These are phyloP conservation scores for Magnaporthiopsis incrustans DNA, from an alignment of 2,329 filamentous ascomycete genomes.

Conservation along the genomic window DNA sequence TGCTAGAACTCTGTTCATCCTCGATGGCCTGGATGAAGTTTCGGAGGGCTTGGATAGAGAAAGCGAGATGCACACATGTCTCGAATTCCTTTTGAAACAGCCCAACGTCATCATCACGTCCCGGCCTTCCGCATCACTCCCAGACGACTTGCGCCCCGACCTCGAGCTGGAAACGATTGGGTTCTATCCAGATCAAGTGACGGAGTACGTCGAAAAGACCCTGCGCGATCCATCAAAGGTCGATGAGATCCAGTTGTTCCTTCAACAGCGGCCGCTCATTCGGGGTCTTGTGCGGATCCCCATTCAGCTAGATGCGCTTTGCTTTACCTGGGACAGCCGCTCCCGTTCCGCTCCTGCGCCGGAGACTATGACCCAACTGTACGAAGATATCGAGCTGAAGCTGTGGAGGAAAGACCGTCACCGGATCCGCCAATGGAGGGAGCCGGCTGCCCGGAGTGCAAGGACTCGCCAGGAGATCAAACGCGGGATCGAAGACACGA, in stretches of 20 bases:
- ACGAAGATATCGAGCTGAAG: conserved; percentile 22
- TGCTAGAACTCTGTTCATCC: conserved; percentile 27
- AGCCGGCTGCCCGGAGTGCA: conserved; percentile 19
- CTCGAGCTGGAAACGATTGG: conserved; percentile 32
- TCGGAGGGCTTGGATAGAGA: conserved; percentile 13
- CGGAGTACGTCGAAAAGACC: conserved; percentile 20
- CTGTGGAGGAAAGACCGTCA: conserved; percentile 31
- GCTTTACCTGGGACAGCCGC: conserved; percentile 25
- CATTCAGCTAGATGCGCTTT: conserved; percentile 35
- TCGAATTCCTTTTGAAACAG: conserved; percentile 23
- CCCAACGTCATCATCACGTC: conserved; percentile 32
- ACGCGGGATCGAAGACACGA: conserved; percentile 12
- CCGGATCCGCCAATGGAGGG: neutral
- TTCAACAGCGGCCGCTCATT: conserved; percentile 24
- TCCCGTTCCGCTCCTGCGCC: conserved; percentile 8
- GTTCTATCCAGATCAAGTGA: conserved; percentile 27
- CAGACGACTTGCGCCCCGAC: conserved; percentile 16
- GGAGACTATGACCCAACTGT: conserved; percentile 29
- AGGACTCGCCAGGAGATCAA: conserved; percentile 13
- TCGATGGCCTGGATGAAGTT: conserved; percentile 37
- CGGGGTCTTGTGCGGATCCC: conserved; percentile 32
- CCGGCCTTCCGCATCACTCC: conserved; percentile 21
- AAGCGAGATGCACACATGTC: conserved; percentile 15
- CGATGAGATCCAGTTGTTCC: conserved; percentile 22
- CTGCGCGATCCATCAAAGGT: conserved; percentile 11